Conservation (phyloP, 108 stramenopile genomes). For the Nitzschia putrida region DNA sequence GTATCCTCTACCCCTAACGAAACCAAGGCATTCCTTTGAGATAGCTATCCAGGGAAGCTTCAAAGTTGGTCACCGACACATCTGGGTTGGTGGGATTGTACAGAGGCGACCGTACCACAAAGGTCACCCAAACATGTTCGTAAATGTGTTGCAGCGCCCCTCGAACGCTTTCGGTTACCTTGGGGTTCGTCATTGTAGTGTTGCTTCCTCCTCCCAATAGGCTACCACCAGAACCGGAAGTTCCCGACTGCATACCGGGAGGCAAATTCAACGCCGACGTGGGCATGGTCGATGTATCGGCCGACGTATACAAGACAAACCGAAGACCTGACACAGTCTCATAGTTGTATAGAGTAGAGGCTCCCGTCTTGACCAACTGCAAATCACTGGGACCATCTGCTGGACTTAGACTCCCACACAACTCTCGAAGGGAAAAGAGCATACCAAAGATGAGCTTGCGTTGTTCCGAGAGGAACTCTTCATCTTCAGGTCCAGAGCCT, state of each 20-base stretch:
- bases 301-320: conserved; percentile 80
- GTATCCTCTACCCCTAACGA: conserved; percentile 38
- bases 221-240: not conserved
- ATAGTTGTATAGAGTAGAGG: conserved; percentile 75
- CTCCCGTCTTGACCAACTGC: conserved; percentile 80
- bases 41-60: conserved; percentile 70
- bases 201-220: not conserved
- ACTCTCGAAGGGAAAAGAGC: conserved; percentile 81
- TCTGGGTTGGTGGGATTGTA: conserved; percentile 58
- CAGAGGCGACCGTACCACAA: conserved; percentile 79
- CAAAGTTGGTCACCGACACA: conserved; percentile 78
- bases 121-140: conserved; percentile 84
- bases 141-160: conserved; percentile 77
- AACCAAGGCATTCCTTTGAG: conserved; percentile 82
- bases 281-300: conserved; percentile 23
- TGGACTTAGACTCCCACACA: conserved; percentile 77
- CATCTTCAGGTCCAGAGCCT: conserved; percentile 40
- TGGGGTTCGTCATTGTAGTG: conserved; percentile 28
- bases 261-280: conserved; percentile 12
- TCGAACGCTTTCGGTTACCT: conserved; percentile 53
- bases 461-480: conserved; percentile 76
- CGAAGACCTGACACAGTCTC: conserved; percentile 81
- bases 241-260: not conserved
- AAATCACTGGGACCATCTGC: conserved; percentile 46
- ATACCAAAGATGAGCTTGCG: conserved; percentile 90